A percentile compares a stretch with the other conserved stretches of the same genome.
Evolutionary conservation across 495 filamentous ascomycete species (phyloP).

Genomic region (Hypoxylon rickii): DNA sequence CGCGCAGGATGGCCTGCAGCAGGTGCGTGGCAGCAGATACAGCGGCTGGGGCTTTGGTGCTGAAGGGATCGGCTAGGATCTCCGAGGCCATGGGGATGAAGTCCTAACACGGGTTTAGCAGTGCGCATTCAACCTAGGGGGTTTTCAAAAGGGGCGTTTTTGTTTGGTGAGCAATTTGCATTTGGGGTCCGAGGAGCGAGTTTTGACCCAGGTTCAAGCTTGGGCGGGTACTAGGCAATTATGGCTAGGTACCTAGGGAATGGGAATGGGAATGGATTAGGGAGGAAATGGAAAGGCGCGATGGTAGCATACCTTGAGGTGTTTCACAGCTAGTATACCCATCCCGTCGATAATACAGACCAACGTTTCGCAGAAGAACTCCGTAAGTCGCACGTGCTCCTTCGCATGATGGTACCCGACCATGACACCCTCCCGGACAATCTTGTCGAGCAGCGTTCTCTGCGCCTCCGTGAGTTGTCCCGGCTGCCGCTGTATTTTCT

Average conservation of each 20-base stretch:
- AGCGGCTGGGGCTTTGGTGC: conserved; percentile 57
- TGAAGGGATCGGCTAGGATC: conserved; percentile 73
- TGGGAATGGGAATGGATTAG: not conserved
- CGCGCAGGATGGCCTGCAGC: conserved; percentile 63
- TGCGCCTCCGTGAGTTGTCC: conserved; percentile 31
- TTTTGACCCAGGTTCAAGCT: too few relatives aligned
- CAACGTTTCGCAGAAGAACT: conserved; percentile 63
- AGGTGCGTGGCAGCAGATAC: conserved; percentile 58
- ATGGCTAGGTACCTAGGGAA: too few relatives aligned
- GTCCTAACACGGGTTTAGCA: conserved; percentile 46
- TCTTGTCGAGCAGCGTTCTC: conserved; percentile 50
- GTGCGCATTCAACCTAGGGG: too few relatives aligned
- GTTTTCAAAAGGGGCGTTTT: conserved; percentile 11
- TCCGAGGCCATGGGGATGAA: conserved; percentile 69
- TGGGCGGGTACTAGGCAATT: too few relatives aligned
- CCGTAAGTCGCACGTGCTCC: conserved; percentile 54
- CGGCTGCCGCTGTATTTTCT: not conserved
- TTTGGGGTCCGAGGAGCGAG: too few relatives aligned
- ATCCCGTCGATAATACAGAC: conserved; percentile 59
- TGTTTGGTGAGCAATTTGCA: too few relatives aligned
- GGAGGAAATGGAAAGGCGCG: not conserved
- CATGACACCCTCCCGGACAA: conserved; percentile 62
- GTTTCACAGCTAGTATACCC: conserved; percentile 71
- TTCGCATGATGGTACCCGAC: conserved; percentile 57
- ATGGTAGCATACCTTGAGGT: conserved; percentile 61